phyloP scores from a whole-genome alignment of 768 basidiomycete genomes.

The Leccinum longicurvipes region DNA sequence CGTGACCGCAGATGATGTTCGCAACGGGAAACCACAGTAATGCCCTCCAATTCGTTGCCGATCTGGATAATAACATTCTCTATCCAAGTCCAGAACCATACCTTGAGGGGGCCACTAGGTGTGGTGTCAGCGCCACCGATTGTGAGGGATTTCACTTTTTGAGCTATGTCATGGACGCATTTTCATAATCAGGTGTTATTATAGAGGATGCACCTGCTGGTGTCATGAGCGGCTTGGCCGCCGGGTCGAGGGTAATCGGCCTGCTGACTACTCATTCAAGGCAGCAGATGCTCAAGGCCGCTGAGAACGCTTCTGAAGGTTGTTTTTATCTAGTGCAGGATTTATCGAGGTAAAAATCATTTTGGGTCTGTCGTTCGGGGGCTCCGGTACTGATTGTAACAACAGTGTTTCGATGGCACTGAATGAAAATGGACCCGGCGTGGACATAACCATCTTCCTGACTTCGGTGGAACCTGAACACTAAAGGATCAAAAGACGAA shows the following conservation, averaged over 20 bases:
- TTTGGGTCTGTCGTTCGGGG: neutral
- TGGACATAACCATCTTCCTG: conserved; percentile 34
- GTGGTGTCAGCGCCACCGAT: conserved; percentile 51
- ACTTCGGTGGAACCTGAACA: neutral
- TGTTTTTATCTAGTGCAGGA: conserved; percentile 61
- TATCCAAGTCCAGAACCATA: conserved; percentile 78
- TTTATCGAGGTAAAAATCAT: conserved; percentile 54
- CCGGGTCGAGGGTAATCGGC: conserved; percentile 83
- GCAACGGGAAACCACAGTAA: conserved; percentile 75
- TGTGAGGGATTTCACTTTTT: conserved; percentile 17
- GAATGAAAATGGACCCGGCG: conserved; percentile 31
- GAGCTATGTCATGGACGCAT: neutral
- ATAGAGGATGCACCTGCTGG: conserved; percentile 92
- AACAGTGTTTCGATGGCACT: conserved; percentile 30
- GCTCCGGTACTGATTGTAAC: conserved; percentile 7
- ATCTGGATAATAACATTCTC: neutral
- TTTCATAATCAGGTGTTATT: conserved; percentile 57
- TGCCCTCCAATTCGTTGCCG: conserved; percentile 10
- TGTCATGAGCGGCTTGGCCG: conserved; percentile 71
- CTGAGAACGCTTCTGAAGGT: conserved; percentile 40
- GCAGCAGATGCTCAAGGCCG: conserved; percentile 60
- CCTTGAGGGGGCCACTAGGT: conserved; percentile 74
- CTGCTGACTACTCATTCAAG: conserved; percentile 77
- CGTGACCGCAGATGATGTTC: conserved; percentile 81
- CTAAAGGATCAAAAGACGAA: neutral